phyloP scores from a whole-genome alignment of 2,329 filamentous ascomycete species.

The Pyricularia grisea region DNA sequence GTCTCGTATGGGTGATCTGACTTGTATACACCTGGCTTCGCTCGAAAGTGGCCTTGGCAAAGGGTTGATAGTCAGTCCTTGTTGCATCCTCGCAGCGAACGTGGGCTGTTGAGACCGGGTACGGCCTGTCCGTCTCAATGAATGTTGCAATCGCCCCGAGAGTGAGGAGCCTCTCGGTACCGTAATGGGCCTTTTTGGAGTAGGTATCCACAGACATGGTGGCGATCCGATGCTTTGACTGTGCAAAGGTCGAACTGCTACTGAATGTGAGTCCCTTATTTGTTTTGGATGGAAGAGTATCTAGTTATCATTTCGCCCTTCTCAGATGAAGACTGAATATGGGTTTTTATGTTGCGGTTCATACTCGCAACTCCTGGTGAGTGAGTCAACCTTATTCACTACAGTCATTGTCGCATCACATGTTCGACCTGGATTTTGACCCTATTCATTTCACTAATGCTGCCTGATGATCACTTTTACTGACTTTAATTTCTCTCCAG shows the following conservation, averaged over 20 bases:
- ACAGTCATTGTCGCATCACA: not conserved
- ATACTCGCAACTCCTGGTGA: not conserved
- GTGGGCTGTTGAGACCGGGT: not conserved
- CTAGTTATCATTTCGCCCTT: not conserved
- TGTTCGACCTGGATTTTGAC: not conserved
- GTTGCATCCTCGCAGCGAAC: too few species aligned
- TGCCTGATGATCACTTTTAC: not conserved
- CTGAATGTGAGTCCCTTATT: not conserved
- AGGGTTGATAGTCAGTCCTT: too few species aligned
- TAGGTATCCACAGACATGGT: not conserved
- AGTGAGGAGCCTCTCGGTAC: not conserved
- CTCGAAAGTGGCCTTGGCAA: too few species aligned
- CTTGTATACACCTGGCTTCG: not conserved
- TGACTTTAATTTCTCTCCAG: not conserved
- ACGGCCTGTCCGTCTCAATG: not conserved
- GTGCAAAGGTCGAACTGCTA: not conserved
- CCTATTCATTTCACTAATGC: not conserved
- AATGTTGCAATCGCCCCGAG: not conserved
- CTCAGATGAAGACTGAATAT: not conserved
- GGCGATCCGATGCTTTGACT: not conserved
- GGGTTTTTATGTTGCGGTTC: not conserved
- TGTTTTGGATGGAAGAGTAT: not conserved
- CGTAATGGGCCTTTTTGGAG: not conserved
- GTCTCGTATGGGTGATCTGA: not conserved
- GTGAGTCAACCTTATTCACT: not conserved